Evolutionary conservation across 192 early-diverging fungal genomes (phyloP).

Genomic region (Rhizoclosmatium sp.): DNA sequence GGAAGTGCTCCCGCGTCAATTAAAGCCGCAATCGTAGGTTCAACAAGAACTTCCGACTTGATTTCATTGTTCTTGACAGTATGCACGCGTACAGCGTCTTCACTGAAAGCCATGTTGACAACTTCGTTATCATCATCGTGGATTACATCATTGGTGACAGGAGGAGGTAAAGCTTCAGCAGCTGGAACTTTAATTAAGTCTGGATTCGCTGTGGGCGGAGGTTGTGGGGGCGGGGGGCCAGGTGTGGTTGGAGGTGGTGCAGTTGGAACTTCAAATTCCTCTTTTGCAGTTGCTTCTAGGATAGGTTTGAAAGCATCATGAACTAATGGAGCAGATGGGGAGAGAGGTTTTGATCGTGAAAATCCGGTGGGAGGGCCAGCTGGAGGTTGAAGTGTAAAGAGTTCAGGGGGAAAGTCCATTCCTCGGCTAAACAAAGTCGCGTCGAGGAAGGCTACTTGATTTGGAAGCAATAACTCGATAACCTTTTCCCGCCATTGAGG

Average conservation of each 20-base stretch:
- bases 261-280: no score
- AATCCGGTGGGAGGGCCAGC: background rate
- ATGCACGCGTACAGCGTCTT: constrained; percentile 32
- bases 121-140: constrained; percentile 29
- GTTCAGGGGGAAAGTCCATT: background rate
- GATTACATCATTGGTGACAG: constrained; percentile 9
- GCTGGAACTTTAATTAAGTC: background rate
- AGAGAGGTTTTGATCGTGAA: background rate
- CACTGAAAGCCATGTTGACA: constrained; percentile 20
- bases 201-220: no score
- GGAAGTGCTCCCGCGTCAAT: background rate
- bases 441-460: constrained; percentile 51
- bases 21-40: background rate
- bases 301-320: background rate
- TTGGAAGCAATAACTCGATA: constrained; percentile 53
- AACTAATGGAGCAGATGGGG: background rate
- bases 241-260: no score
- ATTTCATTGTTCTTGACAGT: background rate
- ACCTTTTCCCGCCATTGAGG: constrained; percentile 55
- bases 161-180: background rate
- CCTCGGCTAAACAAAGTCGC: constrained; percentile 17
- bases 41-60: background rate
- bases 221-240: no score
- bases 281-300: no score
- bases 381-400: background rate